Evolutionary conservation across 1,284 basidiomycete species (phyloP).

Genomic region (Trametes polyzona): DNA sequence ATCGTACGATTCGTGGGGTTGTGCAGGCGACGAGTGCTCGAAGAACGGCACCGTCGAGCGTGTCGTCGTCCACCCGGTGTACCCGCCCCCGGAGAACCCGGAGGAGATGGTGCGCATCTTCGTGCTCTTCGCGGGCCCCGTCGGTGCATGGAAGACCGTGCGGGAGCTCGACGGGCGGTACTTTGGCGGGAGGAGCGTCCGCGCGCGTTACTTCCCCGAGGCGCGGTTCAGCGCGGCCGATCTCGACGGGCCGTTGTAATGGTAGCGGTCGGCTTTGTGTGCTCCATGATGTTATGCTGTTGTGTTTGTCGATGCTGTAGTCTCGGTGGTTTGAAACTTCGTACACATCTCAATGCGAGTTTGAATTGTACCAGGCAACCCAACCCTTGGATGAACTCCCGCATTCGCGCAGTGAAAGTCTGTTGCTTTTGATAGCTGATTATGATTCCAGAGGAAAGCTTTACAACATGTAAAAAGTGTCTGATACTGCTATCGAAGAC

Average conservation of each 20-base stretch:
- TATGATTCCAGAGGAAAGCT: constrained; percentile 11
- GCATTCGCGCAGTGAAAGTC: neutral
- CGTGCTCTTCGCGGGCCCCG: constrained; percentile 85
- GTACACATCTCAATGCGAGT: no score
- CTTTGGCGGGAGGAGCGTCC: constrained; percentile 85
- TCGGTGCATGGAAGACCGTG: constrained; percentile 93
- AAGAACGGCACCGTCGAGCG: constrained; percentile 91
- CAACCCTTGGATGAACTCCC: neutral
- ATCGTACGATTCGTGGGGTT: neutral
- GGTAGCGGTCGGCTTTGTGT: neutral
- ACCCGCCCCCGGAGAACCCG: constrained; percentile 60
- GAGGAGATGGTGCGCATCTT: constrained; percentile 83
- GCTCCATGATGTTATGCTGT: neutral
- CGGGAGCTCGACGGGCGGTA: constrained; percentile 89
- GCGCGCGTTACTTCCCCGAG: constrained; percentile 85
- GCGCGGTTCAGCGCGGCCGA: constrained; percentile 52
- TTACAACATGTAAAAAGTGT: constrained; percentile 18
- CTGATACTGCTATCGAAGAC: constrained; percentile 17
- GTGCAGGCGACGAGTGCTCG: constrained; percentile 81
- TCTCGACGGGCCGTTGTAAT: constrained; percentile 47
- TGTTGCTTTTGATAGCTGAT: constrained; percentile 2
- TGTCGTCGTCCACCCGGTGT: constrained; percentile 80
- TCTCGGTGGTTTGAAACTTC: no score
- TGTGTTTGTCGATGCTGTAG: neutral
- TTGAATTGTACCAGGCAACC: no score